Evolutionary conservation across 441 rosid genomes (phyloP).

Genomic region (Adansonia grandidieri): DNA sequence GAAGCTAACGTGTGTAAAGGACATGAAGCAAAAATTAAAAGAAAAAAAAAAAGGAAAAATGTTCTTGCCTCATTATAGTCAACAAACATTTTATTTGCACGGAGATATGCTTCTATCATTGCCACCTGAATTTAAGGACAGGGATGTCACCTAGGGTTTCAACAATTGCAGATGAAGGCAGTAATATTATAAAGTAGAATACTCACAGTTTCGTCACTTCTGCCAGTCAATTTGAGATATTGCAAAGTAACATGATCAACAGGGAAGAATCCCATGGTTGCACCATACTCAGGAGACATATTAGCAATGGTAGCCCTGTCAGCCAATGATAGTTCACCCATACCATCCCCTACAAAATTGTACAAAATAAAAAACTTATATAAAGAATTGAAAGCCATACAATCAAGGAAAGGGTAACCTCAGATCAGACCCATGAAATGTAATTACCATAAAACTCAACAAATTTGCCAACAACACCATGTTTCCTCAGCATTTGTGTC

Average conservation of each 20-base stretch:
- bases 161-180: slow-evolving; percentile 23
- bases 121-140: slow-evolving; percentile 58
- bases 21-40: no score
- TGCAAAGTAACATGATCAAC: slow-evolving; percentile 95
- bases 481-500: slow-evolving; percentile 94
- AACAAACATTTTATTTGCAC: slow-evolving; percentile 94
- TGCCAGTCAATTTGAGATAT: slow-evolving; percentile 94
- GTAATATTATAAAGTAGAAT: neutral
- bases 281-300: slow-evolving; percentile 99
- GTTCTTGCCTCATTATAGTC: slow-evolving; percentile 78
- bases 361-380: neutral
- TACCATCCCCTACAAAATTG: slow-evolving; percentile 72
- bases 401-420: slow-evolving; percentile 16
- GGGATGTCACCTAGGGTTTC: slow-evolving; percentile 31
- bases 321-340: slow-evolving; percentile 90
- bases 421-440: slow-evolving; percentile 23
- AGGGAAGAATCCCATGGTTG: slow-evolving; percentile 99
- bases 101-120: slow-evolving; percentile 92
- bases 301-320: slow-evolving; percentile 99
- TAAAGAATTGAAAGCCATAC: neutral
- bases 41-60: slow-evolving; percentile 7
- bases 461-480: slow-evolving; percentile 43
- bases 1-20: neutral
- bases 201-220: slow-evolving; percentile 97
- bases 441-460: slow-evolving; percentile 92